Evolutionary conservation across 75 land plant genomes (phyloP).

Genomic region (Pinus albicaulis): DNA sequence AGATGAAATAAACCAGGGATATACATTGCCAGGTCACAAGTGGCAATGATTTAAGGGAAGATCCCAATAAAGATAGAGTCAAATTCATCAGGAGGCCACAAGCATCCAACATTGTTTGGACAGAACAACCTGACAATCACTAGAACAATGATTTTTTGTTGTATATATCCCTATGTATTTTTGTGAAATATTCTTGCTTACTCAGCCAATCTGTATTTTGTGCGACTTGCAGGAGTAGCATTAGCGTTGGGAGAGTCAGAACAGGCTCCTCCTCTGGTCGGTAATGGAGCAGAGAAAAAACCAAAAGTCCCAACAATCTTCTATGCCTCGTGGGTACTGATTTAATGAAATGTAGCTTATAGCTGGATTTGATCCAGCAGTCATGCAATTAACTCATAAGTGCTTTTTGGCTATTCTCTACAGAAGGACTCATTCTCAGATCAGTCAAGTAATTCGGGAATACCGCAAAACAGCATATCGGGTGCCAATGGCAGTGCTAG

Average conservation of each 20-base stretch:
- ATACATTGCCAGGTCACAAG: too few relatives aligned
- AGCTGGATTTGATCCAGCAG: background rate
- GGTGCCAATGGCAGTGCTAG: slow-evolving; percentile 90
- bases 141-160: too few relatives aligned
- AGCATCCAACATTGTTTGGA: too few relatives aligned
- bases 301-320: slow-evolving; percentile 61
- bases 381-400: background rate
- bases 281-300: slow-evolving; percentile 30
- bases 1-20: too few relatives aligned
- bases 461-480: slow-evolving; percentile 85
- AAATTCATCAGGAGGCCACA: too few relatives aligned
- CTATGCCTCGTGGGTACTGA: slow-evolving; percentile 79
- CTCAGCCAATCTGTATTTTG: background rate
- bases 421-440: slow-evolving; percentile 97
- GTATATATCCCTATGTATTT: too few relatives aligned
- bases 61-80: too few relatives aligned
- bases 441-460: slow-evolving; percentile 84
- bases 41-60: too few relatives aligned
- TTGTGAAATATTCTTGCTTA: background rate
- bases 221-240: slow-evolving; percentile 3
- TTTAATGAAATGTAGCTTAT: background rate
- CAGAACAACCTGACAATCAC: too few relatives aligned
- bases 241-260: slow-evolving; percentile 13
- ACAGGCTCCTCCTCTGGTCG: slow-evolving; percentile 13
- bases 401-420: slow-evolving; percentile 8